These are phyloP conservation scores for Rhodotorula sp. DNA, from an alignment of 1,284 basidiomycete species.

Conservation along the genomic window DNA sequence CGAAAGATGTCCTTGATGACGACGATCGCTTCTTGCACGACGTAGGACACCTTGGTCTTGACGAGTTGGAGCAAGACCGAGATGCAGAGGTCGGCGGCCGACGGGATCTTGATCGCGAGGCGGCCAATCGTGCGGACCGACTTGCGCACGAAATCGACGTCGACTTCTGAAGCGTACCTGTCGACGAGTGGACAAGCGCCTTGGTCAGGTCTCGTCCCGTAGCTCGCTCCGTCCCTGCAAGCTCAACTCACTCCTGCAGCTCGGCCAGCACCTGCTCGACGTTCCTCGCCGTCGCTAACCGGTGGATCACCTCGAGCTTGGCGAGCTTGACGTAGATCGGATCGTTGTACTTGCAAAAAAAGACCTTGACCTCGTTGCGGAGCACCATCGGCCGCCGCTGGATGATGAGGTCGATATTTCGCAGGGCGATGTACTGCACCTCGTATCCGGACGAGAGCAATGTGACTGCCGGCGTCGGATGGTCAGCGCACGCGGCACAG, in stretches of 20 bases:
- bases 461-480: constrained; percentile 61
- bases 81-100: constrained; percentile 86
- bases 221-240: background rate
- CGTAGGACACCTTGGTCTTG: constrained; percentile 91
- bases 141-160: constrained; percentile 96
- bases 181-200: background rate
- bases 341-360: constrained; percentile 99
- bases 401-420: constrained; percentile 95
- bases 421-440: constrained; percentile 95
- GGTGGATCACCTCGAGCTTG: constrained; percentile 98
- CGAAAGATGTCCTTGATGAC: constrained; percentile 99
- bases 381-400: constrained; percentile 89
- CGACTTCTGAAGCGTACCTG: constrained; percentile 96
- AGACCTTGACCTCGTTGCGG: constrained; percentile 95
- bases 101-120: constrained; percentile 92
- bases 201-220: background rate
- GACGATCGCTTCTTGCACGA: constrained; percentile 95
- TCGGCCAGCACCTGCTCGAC: constrained; percentile 88
- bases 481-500: background rate
- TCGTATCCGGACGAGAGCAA: constrained; percentile 93
- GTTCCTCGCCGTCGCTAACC: constrained; percentile 86
- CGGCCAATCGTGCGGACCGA: constrained; percentile 95
- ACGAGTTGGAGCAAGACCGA: constrained; percentile 80
- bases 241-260: constrained; percentile 75
- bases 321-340: constrained; percentile 98